phyloP scores from a whole-genome alignment of 2,329 filamentous ascomycete species.

The Fusarium staphyleae region DNA sequence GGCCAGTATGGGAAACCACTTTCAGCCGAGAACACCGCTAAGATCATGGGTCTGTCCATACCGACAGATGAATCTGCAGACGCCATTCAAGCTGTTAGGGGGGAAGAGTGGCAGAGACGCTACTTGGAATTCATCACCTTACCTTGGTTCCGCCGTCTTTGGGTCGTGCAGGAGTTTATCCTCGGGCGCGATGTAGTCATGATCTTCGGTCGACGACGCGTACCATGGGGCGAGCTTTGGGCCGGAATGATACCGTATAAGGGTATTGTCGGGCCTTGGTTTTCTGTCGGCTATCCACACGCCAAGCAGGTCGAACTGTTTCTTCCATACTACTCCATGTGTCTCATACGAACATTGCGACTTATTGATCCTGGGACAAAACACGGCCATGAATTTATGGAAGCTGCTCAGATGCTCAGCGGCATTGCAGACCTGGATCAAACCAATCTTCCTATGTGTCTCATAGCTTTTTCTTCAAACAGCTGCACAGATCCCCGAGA shows the following conservation, averaged over 20 bases:
- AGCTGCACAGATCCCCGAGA: neutral
- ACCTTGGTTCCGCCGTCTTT: conserved; percentile 17
- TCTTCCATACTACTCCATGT: neutral
- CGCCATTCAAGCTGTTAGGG: neutral
- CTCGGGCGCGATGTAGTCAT: conserved; percentile 7
- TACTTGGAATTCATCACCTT: neutral
- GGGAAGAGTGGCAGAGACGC: neutral
- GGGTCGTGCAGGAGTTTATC: conserved; percentile 22
- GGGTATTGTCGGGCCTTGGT: neutral
- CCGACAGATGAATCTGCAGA: conserved; percentile 1
- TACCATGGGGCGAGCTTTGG: conserved; percentile 8
- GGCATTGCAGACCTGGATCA: neutral
- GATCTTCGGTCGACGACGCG: neutral
- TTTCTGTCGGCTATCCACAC: rapidly evolving
- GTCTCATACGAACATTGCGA: neutral
- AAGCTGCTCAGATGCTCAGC: neutral
- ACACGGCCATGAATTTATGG: conserved; percentile 1
- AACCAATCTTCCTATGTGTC: neutral
- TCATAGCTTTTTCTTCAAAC: neutral
- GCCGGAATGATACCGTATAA: neutral
- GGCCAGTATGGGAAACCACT: too few relatives aligned
- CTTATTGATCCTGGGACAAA: neutral
- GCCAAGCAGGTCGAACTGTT: too few relatives aligned
- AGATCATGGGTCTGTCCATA: neutral
- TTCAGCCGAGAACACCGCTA: neutral